Percentiles rank a stretch among this genome's conserved stretches.
phyloP scores from a whole-genome alignment of 2,329 filamentous ascomycete genomes.

The Penicillium sp. region DNA sequence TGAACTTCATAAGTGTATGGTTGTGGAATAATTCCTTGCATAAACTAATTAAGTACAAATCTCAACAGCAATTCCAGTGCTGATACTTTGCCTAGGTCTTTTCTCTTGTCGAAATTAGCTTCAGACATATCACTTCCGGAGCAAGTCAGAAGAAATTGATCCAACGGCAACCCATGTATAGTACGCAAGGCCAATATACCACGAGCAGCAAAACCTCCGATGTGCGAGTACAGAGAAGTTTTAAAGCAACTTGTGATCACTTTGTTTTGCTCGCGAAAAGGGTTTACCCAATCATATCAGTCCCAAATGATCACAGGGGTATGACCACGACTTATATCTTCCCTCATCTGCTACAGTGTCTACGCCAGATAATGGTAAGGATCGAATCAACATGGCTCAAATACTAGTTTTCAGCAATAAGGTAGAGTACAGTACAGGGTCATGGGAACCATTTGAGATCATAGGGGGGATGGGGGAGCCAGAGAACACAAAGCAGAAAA shows the following conservation, averaged over 20 bases:
- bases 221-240: not conserved
- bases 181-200: not conserved
- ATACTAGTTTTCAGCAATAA: constrained; percentile 6
- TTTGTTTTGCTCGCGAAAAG: not conserved
- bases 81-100: no score
- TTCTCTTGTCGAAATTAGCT: no score
- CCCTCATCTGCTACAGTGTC: not conserved
- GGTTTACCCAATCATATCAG: not conserved
- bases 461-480: not conserved
- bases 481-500: constrained; percentile 19
- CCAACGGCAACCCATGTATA: not conserved
- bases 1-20: no score
- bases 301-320: not conserved
- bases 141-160: not conserved
- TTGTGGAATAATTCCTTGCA: no score
- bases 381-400: not conserved
- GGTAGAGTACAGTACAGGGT: constrained; percentile 12
- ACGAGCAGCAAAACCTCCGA: not conserved
- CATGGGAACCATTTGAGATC: constrained; percentile 13
- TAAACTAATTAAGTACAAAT: no score
- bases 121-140: no score
- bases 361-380: not conserved
- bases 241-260: not conserved
- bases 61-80: no score
- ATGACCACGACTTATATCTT: not conserved